Evolutionary conservation across 352 stramenopile genomes (phyloP), one percentile per base, ranked within the genome.

Genomic region (Saprolegnia diclina): DNA sequence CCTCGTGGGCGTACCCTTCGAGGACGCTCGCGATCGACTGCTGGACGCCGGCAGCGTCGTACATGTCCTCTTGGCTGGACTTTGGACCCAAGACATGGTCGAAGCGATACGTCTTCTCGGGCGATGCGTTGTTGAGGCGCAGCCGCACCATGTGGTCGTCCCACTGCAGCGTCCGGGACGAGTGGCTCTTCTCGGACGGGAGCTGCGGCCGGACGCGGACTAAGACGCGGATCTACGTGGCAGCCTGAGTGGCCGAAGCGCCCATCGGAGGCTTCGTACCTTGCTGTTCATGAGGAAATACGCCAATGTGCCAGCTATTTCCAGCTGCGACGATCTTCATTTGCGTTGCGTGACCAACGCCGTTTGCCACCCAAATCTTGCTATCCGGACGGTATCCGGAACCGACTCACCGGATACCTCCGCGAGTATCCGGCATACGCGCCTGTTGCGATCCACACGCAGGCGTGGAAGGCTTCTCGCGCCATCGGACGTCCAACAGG

Each of bases 51-150:
- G 63, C 46, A 4, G 63, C 54, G 21, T 69, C 63, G 38, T 69
- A 69, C 50, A 69, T 52, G n/a, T 69, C 63, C 9, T 61, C 54
- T 56, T 69, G 63, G 29, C 42, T 62, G 13, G 63, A 52, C 37
- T 52, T 74, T 79, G 79, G 6, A 64, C 62, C 79, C 64, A 85
- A 81, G 4, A 87, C 79, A 53, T 87, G 79, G 55, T 87, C 79
- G 40, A 87, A 87, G 19, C 73, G 68, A 62, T 84, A 87, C 52
- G 61, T 75, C 63, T 76, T 85, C 21, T 70, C 65, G n/a, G 62
- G 7, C 32, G 62, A 50, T 9, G 52, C 52, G 26, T 69, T 52
- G 11, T 52, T 61, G 61, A 56, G 0, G 64, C 37, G 18, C 59
- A 76, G 19, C 68, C 63, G 63, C 22, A 69, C 63, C 14, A 24